Conservation (phyloP, 257 asterid genomes). For the Solanum bulbocastanum region DNA sequence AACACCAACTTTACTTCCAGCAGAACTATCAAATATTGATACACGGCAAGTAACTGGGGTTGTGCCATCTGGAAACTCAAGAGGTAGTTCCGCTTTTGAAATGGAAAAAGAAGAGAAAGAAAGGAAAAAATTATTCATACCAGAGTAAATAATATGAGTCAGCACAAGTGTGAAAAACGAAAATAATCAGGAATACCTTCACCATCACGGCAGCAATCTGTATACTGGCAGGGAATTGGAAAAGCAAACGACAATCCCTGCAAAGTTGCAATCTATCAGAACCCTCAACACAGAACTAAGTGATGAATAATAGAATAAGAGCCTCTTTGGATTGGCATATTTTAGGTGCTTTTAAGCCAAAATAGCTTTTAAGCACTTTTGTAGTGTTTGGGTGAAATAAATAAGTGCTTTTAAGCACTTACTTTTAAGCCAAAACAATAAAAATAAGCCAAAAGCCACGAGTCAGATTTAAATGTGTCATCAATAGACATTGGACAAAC, state of each 20-base stretch:
- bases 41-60: slow-evolving; percentile 85
- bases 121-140: background rate
- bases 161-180: background rate
- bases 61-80: slow-evolving; percentile 88
- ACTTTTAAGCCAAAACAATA: background rate
- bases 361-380: background rate
- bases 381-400: background rate
- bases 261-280: slow-evolving; percentile 9
- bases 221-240: slow-evolving; percentile 68
- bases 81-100: slow-evolving; percentile 59
- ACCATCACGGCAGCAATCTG: slow-evolving; percentile 50
- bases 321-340: background rate
- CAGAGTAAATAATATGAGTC: background rate
- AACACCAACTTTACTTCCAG: slow-evolving; percentile 64
- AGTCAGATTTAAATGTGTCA: background rate
- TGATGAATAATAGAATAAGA: background rate
- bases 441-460: background rate
- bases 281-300: background rate
- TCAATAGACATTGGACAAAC: slow-evolving; percentile 7
- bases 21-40: slow-evolving; percentile 54
- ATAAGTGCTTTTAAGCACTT: background rate
- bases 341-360: background rate
- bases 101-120: background rate
- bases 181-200: slow-evolving; percentile 21
- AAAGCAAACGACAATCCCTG: slow-evolving; percentile 86